Percentiles rank a stretch among this genome's conserved stretches.
Conservation (phyloP, 495 filamentous ascomycete species). For the Thermothielavioides terrestris region DNA sequence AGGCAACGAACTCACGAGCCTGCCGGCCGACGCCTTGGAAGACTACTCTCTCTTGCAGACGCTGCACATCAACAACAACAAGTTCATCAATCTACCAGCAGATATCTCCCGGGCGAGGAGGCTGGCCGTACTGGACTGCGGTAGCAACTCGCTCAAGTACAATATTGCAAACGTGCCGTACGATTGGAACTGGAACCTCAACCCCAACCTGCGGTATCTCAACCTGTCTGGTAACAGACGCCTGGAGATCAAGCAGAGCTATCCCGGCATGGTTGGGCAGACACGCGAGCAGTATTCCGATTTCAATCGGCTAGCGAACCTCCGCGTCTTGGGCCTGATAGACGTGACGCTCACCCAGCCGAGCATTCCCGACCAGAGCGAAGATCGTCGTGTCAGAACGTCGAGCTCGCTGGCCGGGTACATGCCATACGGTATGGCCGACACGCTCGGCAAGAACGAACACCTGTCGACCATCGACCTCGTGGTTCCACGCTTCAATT, state of each 20-base stretch:
- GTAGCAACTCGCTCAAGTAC: slow-evolving; percentile 95
- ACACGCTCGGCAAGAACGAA: slow-evolving; percentile 86
- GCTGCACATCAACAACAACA: slow-evolving; percentile 92
- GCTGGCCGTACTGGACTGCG: slow-evolving; percentile 76
- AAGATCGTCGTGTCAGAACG: slow-evolving; percentile 90
- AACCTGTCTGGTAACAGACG: slow-evolving; percentile 97
- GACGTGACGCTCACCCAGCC: slow-evolving; percentile 87
- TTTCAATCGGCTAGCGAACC: slow-evolving; percentile 76
- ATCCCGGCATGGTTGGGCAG: slow-evolving; percentile 36
- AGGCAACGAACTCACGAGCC: slow-evolving; percentile 82
- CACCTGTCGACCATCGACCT: slow-evolving; percentile 97
- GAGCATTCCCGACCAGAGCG: slow-evolving; percentile 86
- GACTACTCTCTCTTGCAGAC: slow-evolving; percentile 76
- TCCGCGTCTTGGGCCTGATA: slow-evolving; percentile 89
- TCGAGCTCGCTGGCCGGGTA: slow-evolving; percentile 84
- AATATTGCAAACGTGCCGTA: slow-evolving; percentile 99
- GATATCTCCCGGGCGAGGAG: slow-evolving; percentile 92
- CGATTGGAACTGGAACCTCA: slow-evolving; percentile 99
- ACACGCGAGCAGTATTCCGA: slow-evolving; percentile 75
- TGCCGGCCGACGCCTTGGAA: slow-evolving; percentile 92
- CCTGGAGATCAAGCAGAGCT: slow-evolving; percentile 84
- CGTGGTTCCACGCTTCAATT: slow-evolving; percentile 86
- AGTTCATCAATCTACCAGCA: slow-evolving; percentile 92
- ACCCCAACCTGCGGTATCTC: slow-evolving; percentile 85
- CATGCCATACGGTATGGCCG: slow-evolving; percentile 95